Percentiles rank a stretch among this genome's conserved stretches.
These are phyloP conservation scores for Suillus variegatus DNA, from an alignment of 768 basidiomycete species.

Conservation along the genomic window DNA sequence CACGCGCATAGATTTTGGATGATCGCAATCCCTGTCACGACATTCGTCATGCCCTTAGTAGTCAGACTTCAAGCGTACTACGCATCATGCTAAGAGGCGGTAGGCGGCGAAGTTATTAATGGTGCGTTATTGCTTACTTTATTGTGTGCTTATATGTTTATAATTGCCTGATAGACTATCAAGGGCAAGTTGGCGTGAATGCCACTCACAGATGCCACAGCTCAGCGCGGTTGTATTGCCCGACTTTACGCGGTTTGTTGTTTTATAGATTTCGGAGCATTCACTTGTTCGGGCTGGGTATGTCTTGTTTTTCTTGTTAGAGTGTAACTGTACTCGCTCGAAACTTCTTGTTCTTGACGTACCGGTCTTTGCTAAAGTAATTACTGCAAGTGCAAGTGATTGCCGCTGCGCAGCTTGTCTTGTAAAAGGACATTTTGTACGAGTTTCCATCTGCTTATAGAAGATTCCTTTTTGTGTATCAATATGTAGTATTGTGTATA, in stretches of 20 bases:
- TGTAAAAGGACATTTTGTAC: no score
- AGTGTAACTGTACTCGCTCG: no score
- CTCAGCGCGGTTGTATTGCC: background rate
- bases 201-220: background rate
- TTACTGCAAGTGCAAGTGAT: no score
- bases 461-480: no score
- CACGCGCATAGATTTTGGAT: slow-evolving; percentile 58
- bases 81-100: slow-evolving; percentile 50
- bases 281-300: background rate
- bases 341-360: no score
- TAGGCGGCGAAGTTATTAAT: slow-evolving; percentile 31
- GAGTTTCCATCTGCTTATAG: no score
- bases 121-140: slow-evolving; percentile 25
- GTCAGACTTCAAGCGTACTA: slow-evolving; percentile 47
- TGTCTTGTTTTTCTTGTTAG: no score
- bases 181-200: slow-evolving; percentile 1
- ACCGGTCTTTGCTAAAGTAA: no score
- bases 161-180: background rate
- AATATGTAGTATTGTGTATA: background rate
- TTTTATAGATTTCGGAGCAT: background rate
- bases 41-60: slow-evolving; percentile 48
- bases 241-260: background rate
- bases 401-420: no score
- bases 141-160: background rate
- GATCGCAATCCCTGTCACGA: slow-evolving; percentile 62